Evolutionary conservation across 2,329 filamentous ascomycete species (phyloP), one percentile per base, ranked within the genome.

Genomic region (Epichloe scottii): DNA sequence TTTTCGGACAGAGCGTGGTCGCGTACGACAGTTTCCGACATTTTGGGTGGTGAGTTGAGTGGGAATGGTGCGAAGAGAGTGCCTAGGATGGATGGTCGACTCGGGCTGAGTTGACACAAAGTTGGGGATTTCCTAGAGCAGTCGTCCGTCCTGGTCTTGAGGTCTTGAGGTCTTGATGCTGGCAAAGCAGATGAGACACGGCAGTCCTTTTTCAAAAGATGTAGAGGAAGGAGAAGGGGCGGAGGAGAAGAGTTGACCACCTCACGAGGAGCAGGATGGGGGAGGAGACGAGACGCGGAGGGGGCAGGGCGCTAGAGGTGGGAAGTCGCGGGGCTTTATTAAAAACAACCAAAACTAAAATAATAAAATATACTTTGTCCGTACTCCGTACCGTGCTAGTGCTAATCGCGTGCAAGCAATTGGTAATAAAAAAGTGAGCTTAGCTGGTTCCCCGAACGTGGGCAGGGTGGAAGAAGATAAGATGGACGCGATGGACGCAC

Each of bases 1-100:
- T 50, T 46, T 35, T 47, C 46, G 17, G 46, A 34, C 12, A 48
- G n/a, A 7, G 50, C 51, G 35, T 52, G 50, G 42, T 54, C 51
- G 44, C 51, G 51, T 3, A 35, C 35, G 40, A 53, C 41, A 6
- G 53, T 34, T 30, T 46, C 47, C 30, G 50, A 41, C 53, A 54
- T 54, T 42, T 33, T 51, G 44, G 17, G 3, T 12, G 14, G 35
- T 14, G n/a, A 21, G 34, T 40, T 33, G 1, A 21, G 19, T 11
- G 11, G 3, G 34, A 34, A 43, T 14, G 23, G 21, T n/a, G 19
- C 7, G 23, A 17, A 41, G 3, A 44, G 8, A 17, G 34, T 14
- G 3, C 10, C 26, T 30, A 3, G 10, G 7, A 30, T 30, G 26
- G 26, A 30, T 8, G 26, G 26, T 30, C 26, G 26, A 30, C 26